Percentiles rank a stretch among this genome's conserved stretches.
Evolutionary conservation across 2,329 filamentous ascomycete genomes (phyloP).

Genomic region (Aureobasidium sp.): DNA sequence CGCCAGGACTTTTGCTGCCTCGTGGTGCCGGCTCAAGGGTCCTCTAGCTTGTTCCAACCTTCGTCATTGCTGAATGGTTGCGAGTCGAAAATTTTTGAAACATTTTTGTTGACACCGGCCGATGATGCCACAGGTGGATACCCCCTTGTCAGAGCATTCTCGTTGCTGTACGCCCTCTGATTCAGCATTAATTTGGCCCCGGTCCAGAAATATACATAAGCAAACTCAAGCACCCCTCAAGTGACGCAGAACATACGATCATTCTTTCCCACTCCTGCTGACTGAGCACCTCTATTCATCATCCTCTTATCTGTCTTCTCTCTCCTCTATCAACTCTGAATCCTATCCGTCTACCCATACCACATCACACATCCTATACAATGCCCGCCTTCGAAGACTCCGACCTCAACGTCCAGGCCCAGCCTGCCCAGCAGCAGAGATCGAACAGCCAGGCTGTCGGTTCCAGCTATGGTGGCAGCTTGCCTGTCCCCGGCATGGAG

Average conservation of each 20-base stretch:
- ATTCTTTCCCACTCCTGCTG: slow-evolving; percentile 5
- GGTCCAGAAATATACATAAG: slow-evolving; percentile 14
- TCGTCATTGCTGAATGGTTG: slow-evolving; percentile 14
- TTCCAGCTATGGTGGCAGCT: slow-evolving; percentile 27
- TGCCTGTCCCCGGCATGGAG: slow-evolving; percentile 39
- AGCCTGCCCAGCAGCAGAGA: slow-evolving; percentile 28
- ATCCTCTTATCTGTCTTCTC: slow-evolving; percentile 7
- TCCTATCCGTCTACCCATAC: neutral
- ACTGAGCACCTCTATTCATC: slow-evolving; percentile 7
- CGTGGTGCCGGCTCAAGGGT: slow-evolving; percentile 13
- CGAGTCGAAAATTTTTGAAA: slow-evolving; percentile 11
- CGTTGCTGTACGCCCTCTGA: slow-evolving; percentile 10
- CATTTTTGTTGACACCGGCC: slow-evolving; percentile 15
- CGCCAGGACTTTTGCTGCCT: slow-evolving; percentile 9
- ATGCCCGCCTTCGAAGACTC: slow-evolving; percentile 57
- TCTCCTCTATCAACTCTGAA: slow-evolving; percentile 7
- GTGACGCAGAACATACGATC: slow-evolving; percentile 3
- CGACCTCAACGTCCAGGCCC: slow-evolving; percentile 43
- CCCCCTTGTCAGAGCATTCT: slow-evolving; percentile 12
- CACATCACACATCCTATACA: slow-evolving; percentile 27
- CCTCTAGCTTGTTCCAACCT: slow-evolving; percentile 13
- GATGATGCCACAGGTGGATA: slow-evolving; percentile 16
- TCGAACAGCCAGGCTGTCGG: slow-evolving; percentile 23
- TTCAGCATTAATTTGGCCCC: slow-evolving; percentile 11
- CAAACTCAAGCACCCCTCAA: slow-evolving; percentile 3